These are phyloP conservation scores for Blastobotrys muscicola DNA, from an alignment of 805 yeast species.

Conservation along the genomic window DNA sequence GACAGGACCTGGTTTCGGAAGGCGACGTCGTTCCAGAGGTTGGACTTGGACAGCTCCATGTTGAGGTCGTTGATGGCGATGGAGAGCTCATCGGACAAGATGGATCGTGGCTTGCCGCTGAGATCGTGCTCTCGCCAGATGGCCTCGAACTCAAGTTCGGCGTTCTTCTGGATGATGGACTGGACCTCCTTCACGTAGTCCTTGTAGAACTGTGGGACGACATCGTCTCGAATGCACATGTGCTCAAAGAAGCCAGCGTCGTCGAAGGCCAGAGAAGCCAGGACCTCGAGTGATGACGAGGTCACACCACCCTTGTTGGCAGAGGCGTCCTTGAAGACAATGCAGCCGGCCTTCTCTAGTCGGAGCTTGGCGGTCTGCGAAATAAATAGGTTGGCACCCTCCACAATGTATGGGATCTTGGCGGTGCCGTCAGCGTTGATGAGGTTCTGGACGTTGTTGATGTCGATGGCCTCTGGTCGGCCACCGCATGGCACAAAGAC, in stretches of 20 bases:
- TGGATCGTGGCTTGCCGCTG: constrained; percentile 51
- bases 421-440: constrained; percentile 74
- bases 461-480: constrained; percentile 91
- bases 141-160: constrained; percentile 74
- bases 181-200: constrained; percentile 83
- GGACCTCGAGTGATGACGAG: constrained; percentile 88
- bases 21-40: constrained; percentile 71
- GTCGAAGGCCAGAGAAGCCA: constrained; percentile 86
- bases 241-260: constrained; percentile 70
- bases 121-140: constrained; percentile 67
- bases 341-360: constrained; percentile 77
- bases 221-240: constrained; percentile 55
- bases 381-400: constrained; percentile 93
- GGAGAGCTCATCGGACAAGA: constrained; percentile 73
- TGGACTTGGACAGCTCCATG: constrained; percentile 74
- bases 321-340: constrained; percentile 90
- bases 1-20: constrained; percentile 70
- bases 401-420: constrained; percentile 80
- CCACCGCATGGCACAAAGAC: constrained; percentile 98
- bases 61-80: constrained; percentile 74
- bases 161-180: constrained; percentile 62
- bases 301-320: constrained; percentile 99
- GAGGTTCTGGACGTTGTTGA: constrained; percentile 64
- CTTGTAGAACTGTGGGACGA: constrained; percentile 64
- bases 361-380: constrained; percentile 88